Percentiles rank a stretch among this genome's conserved stretches.
phyloP scores from a whole-genome alignment of 805 yeast genomes.

The Starmerella powellii region DNA sequence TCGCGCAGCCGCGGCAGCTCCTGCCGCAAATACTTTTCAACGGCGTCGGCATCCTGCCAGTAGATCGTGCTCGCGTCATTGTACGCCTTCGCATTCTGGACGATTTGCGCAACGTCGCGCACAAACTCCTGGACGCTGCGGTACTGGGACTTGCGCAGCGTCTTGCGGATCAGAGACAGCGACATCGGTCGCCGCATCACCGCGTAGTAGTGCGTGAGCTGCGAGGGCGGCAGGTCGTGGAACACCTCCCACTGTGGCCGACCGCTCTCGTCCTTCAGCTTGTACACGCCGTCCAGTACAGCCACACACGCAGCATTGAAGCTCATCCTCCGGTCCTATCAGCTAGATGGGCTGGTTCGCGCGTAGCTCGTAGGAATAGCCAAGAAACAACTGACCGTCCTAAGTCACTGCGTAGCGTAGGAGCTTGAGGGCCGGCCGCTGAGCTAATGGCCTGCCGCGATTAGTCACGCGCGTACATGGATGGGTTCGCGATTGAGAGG shows the following conservation, averaged over 20 bases:
- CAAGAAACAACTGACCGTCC: no score
- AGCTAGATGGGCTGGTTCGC: neutral
- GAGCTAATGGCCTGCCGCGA: no score
- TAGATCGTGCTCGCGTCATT: slow-evolving; percentile 59
- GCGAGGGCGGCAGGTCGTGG: slow-evolving; percentile 60
- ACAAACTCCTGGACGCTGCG: slow-evolving; percentile 54
- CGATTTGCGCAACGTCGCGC: slow-evolving; percentile 66
- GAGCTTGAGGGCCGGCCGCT: no score
- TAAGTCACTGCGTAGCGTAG: no score
- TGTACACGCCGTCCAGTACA: slow-evolving; percentile 26
- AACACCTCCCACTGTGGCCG: slow-evolving; percentile 43
- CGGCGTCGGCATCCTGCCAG: slow-evolving; percentile 52
- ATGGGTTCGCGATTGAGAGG: neutral
- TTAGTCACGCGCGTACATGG: no score
- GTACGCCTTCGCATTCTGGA: slow-evolving; percentile 81
- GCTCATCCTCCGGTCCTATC: slow-evolving; percentile 4
- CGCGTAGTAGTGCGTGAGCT: slow-evolving; percentile 67
- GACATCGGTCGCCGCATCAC: slow-evolving; percentile 73
- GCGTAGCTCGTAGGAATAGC: neutral
- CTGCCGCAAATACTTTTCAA: slow-evolving; percentile 41
- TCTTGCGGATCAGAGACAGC: slow-evolving; percentile 51
- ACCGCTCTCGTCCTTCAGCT: slow-evolving; percentile 30
- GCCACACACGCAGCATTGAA: slow-evolving; percentile 4
- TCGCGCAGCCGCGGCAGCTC: slow-evolving; percentile 38
- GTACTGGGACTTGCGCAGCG: slow-evolving; percentile 45